These are phyloP conservation scores for Coelastrella sp. DNA, from an alignment of 139 green algal species.

Conservation along the genomic window DNA sequence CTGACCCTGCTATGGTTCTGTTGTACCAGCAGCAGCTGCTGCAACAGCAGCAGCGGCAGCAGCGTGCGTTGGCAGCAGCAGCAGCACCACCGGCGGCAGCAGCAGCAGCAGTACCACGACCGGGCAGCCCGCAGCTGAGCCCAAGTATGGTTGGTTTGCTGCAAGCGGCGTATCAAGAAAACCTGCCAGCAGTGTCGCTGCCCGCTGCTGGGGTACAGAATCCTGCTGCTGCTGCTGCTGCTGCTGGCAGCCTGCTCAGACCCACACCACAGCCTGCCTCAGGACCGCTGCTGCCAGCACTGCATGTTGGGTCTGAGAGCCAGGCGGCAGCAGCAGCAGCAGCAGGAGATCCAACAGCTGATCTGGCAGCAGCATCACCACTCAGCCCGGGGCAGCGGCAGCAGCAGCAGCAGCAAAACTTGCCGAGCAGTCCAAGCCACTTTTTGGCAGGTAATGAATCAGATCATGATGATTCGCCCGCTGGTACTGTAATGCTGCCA, in stretches of 20 bases:
- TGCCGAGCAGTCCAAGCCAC: conserved; percentile 16
- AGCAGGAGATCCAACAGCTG: neutral
- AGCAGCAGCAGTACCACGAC: neutral
- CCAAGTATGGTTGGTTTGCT: conserved; percentile 13
- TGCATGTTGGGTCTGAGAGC: neutral
- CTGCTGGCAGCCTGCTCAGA: neutral
- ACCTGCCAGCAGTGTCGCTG: neutral
- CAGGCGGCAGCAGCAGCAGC: neutral
- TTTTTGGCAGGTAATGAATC: neutral
- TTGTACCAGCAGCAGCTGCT: neutral
- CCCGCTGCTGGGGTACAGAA: neutral
- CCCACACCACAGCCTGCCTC: neutral
- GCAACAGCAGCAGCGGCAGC: neutral
- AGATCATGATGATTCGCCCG: conserved; percentile 3
- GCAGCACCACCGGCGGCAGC: neutral
- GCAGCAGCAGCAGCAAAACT: conserved; percentile 31
- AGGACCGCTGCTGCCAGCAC: conserved; percentile 1
- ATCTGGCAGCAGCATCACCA: neutral
- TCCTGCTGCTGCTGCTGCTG: neutral
- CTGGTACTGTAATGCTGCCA: neutral
- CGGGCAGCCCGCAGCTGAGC: neutral
- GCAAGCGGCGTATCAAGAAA: neutral
- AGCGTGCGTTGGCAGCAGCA: neutral
- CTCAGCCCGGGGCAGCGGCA: neutral
- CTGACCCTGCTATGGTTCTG: neutral